Percentiles rank a stretch among this genome's conserved stretches.
phyloP scores from a whole-genome alignment of 805 yeast genomes.

The Kockiozyma suomiensis region DNA sequence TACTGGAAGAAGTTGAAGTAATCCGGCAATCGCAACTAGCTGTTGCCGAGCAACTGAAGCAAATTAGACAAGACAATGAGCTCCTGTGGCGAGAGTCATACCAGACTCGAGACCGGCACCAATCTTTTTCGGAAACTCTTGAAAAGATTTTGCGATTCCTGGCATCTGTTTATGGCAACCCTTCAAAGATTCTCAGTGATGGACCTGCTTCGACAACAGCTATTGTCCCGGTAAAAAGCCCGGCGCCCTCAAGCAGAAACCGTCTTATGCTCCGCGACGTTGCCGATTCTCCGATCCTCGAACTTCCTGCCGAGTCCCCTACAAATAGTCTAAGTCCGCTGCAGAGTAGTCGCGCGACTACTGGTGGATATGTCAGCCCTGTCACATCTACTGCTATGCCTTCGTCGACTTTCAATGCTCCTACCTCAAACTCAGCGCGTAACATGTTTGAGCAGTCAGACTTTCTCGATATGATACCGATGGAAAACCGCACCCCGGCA shows the following conservation, averaged over 20 bases:
- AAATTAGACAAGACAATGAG: conserved; percentile 86
- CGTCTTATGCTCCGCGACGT: conserved; percentile 35
- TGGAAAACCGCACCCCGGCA: conserved; percentile 15
- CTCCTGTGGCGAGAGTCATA: conserved; percentile 88
- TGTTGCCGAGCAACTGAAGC: conserved; percentile 78
- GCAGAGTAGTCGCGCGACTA: background rate
- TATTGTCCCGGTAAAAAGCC: conserved; percentile 15
- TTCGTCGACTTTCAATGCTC: background rate
- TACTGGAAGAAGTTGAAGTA: conserved; percentile 71
- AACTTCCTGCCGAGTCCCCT: conserved; percentile 17
- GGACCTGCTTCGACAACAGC: conserved; percentile 23
- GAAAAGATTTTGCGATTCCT: conserved; percentile 85
- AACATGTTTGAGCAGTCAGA: conserved; percentile 24
- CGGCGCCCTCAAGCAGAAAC: conserved; percentile 32
- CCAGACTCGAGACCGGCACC: conserved; percentile 79
- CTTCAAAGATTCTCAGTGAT: conserved; percentile 51
- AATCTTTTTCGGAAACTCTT: conserved; percentile 81
- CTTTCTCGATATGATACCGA: conserved; percentile 28
- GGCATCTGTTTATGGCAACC: conserved; percentile 76
- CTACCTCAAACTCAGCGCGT: background rate
- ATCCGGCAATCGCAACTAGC: conserved; percentile 77
- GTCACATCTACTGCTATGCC: background rate
- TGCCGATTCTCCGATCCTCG: conserved; percentile 31
- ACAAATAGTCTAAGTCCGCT: background rate
- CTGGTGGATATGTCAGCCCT: background rate